These are phyloP conservation scores for Cenchrus fungigraminus DNA, from an alignment of 176 grass and related monocot species.

Conservation along the genomic window DNA sequence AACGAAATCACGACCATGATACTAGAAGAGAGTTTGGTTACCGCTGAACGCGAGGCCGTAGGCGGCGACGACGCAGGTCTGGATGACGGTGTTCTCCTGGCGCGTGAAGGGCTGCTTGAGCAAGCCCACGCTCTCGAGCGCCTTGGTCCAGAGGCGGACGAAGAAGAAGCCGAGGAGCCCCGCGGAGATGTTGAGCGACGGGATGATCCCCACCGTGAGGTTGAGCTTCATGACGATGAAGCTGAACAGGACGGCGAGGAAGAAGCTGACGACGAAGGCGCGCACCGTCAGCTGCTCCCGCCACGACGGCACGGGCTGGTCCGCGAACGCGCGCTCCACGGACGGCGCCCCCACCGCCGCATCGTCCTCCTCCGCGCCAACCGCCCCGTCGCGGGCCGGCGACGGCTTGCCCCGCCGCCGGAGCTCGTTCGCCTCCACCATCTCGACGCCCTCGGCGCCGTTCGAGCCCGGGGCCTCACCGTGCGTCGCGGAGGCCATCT, in stretches of 20 bases:
- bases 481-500: slow-evolving; percentile 24
- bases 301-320: slow-evolving; percentile 59
- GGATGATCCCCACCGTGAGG: slow-evolving; percentile 85
- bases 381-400: not conserved
- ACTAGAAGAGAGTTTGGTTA: slow-evolving; percentile 25
- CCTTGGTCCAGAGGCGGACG: slow-evolving; percentile 58
- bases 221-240: slow-evolving; percentile 94
- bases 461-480: not conserved
- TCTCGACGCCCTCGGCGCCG: slow-evolving; percentile 38
- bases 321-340: slow-evolving; percentile 52
- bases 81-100: slow-evolving; percentile 94
- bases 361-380: not conserved
- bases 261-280: slow-evolving; percentile 70
- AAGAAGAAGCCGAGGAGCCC: slow-evolving; percentile 92
- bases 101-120: slow-evolving; percentile 69
- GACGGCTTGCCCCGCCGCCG: slow-evolving; percentile 30
- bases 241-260: slow-evolving; percentile 68
- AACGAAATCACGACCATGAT: not conserved
- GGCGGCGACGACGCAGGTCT: slow-evolving; percentile 84
- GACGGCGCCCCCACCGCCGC: not conserved
- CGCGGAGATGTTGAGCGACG: slow-evolving; percentile 87
- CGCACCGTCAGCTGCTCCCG: slow-evolving; percentile 75
- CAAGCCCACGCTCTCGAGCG: slow-evolving; percentile 49
- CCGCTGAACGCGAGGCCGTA: slow-evolving; percentile 85
- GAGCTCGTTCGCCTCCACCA: slow-evolving; percentile 47